Conservation (phyloP, 1,284 basidiomycete species). For the Apiotrichum gracile region DNA sequence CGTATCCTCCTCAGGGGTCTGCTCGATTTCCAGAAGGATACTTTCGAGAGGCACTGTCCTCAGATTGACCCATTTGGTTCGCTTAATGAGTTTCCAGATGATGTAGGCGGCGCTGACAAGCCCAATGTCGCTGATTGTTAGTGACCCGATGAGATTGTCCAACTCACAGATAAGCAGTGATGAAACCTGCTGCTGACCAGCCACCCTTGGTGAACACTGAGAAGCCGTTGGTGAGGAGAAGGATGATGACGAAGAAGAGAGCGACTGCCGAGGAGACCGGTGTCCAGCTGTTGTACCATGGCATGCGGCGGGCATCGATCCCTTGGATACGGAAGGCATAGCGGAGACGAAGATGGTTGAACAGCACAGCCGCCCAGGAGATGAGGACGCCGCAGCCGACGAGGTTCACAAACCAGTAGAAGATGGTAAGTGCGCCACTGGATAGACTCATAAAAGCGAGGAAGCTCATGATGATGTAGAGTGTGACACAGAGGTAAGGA, state of each 20-base stretch:
- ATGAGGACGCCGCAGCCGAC: conserved; percentile 28
- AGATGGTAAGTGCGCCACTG: conserved; percentile 22
- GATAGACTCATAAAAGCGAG: conserved; percentile 43
- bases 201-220: conserved; percentile 20
- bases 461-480: conserved; percentile 34
- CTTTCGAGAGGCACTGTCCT: no score
- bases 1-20: no score
- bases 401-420: conserved; percentile 32
- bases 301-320: conserved; percentile 12
- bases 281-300: conserved; percentile 26
- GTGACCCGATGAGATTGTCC: neutral
- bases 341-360: conserved; percentile 19
- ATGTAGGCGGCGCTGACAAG: conserved; percentile 15
- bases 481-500: conserved; percentile 35
- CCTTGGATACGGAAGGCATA: conserved; percentile 13
- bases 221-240: conserved; percentile 23
- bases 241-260: conserved; percentile 13
- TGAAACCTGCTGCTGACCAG: conserved; percentile 17
- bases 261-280: conserved; percentile 18
- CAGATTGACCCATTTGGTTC: conserved; percentile 16
- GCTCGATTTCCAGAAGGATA: no score
- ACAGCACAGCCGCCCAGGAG: conserved; percentile 24
- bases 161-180: conserved; percentile 22
- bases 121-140: conserved; percentile 19
- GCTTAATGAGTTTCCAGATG: conserved; percentile 20